These are phyloP conservation scores for Lophium mytilinum DNA, from an alignment of 495 filamentous ascomycete genomes.

Conservation along the genomic window DNA sequence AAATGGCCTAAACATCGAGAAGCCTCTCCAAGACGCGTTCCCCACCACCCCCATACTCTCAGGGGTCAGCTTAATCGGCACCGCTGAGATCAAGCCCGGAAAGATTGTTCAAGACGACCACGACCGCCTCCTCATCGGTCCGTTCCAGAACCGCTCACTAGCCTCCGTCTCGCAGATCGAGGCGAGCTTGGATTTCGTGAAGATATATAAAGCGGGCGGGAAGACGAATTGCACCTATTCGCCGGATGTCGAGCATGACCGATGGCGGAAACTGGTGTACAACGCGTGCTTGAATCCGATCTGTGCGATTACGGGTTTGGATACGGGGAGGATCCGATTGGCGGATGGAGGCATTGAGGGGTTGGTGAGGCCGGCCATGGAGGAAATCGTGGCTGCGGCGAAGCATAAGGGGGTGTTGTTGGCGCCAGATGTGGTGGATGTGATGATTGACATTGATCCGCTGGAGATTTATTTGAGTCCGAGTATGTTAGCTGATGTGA, in stretches of 20 bases:
- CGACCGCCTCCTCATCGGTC: conserved; percentile 27
- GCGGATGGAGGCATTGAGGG: conserved; percentile 20
- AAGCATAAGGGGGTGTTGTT: conserved; percentile 31
- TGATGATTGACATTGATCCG: conserved; percentile 35
- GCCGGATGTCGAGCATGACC: conserved; percentile 19
- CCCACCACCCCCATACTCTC: conserved; percentile 46
- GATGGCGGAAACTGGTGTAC: conserved; percentile 34
- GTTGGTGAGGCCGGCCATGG: conserved; percentile 35
- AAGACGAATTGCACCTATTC: conserved; percentile 23
- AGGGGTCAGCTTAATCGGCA: conserved; percentile 45
- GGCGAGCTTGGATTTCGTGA: conserved; percentile 26
- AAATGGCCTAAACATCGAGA: conserved; percentile 58
- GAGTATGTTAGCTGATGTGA: conserved; percentile 41
- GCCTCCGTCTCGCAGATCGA: background rate
- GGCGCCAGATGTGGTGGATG: conserved; percentile 29
- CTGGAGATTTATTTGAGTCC: conserved; percentile 37
- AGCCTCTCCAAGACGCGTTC: conserved; percentile 43
- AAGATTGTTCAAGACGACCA: conserved; percentile 28
- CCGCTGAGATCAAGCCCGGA: conserved; percentile 40
- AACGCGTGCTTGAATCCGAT: conserved; percentile 31
- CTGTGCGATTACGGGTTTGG: conserved; percentile 40
- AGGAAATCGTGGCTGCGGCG: conserved; percentile 35
- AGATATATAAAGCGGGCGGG: conserved; percentile 26
- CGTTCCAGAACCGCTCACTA: conserved; percentile 23
- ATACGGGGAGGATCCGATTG: conserved; percentile 35